phyloP scores from a whole-genome alignment of 768 basidiomycete species.

The Leccinum rimulosum region DNA sequence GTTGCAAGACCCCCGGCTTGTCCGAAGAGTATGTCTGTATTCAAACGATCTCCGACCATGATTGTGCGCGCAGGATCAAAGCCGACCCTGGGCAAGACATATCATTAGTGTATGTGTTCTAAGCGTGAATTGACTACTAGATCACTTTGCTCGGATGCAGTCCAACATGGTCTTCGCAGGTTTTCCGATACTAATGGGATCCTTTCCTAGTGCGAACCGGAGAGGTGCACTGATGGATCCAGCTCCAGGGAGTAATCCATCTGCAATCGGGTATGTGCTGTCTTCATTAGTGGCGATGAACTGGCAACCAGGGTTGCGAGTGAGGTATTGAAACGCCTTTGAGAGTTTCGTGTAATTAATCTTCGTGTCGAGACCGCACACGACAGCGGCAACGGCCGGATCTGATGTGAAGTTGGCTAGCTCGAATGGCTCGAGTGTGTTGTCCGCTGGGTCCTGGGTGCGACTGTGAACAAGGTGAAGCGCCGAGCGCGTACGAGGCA shows the following conservation, averaged over 20 bases:
- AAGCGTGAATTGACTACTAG: background rate
- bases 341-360: conserved; percentile 94
- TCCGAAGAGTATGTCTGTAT: conserved; percentile 95
- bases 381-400: conserved; percentile 81
- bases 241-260: conserved; percentile 77
- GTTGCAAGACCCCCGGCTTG: conserved; percentile 82
- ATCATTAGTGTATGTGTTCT: conserved; percentile 9
- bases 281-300: conserved; percentile 95
- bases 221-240: conserved; percentile 85
- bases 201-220: conserved; percentile 62
- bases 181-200: conserved; percentile 84
- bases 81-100: conserved; percentile 54
- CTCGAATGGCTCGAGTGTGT: conserved; percentile 66
- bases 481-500: conserved; percentile 23
- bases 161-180: conserved; percentile 92
- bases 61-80: conserved; percentile 86
- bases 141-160: conserved; percentile 78
- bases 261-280: conserved; percentile 79
- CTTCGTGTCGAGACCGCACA: conserved; percentile 86
- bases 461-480: background rate
- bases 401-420: conserved; percentile 72
- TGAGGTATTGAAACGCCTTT: conserved; percentile 89
- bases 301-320: conserved; percentile 70
- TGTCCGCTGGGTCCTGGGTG: conserved; percentile 80
- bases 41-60: conserved; percentile 95